Percentiles rank a stretch among this genome's conserved stretches.
Conservation (phyloP, 116 monocot species). For the Trichopus zeylanicus region DNA sequence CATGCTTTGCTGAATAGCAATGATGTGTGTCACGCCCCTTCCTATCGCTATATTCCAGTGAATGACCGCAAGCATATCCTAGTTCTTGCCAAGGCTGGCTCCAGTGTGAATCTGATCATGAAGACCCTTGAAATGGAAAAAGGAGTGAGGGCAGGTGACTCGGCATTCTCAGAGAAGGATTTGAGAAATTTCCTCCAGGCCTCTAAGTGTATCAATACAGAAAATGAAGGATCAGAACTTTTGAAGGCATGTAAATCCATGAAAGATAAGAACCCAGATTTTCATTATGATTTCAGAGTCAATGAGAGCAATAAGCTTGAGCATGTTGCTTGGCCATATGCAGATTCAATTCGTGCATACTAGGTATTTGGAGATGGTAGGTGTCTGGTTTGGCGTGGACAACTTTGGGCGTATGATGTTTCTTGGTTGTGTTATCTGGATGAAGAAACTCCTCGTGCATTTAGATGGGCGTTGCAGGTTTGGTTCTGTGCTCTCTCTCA, state of each 20-base stretch:
- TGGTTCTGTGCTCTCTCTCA: too few species aligned
- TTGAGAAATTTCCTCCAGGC: conserved; percentile 62
- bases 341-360: conserved; percentile 49
- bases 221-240: conserved; percentile 62
- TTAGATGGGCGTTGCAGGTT: conserved; percentile 75
- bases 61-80: conserved; percentile 49
- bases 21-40: conserved; percentile 43
- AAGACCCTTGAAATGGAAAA: conserved; percentile 65
- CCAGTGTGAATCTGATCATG: conserved; percentile 53
- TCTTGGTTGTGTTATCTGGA: conserved; percentile 58
- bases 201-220: conserved; percentile 53
- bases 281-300: conserved; percentile 44
- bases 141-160: conserved; percentile 32
- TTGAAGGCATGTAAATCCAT: conserved; percentile 58
- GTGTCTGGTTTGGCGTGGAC: conserved; percentile 72
- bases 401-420: conserved; percentile 69
- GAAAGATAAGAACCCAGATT: conserved; percentile 66
- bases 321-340: conserved; percentile 65
- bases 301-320: conserved; percentile 53
- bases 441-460: conserved; percentile 51
- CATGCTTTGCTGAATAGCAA: conserved; percentile 60
- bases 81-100: conserved; percentile 48
- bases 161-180: conserved; percentile 71
- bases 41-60: conserved; percentile 53
- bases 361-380: conserved; percentile 67